Evolutionary conservation across 2,329 filamentous ascomycete species (phyloP).

Genomic region (Fusarium setosum): DNA sequence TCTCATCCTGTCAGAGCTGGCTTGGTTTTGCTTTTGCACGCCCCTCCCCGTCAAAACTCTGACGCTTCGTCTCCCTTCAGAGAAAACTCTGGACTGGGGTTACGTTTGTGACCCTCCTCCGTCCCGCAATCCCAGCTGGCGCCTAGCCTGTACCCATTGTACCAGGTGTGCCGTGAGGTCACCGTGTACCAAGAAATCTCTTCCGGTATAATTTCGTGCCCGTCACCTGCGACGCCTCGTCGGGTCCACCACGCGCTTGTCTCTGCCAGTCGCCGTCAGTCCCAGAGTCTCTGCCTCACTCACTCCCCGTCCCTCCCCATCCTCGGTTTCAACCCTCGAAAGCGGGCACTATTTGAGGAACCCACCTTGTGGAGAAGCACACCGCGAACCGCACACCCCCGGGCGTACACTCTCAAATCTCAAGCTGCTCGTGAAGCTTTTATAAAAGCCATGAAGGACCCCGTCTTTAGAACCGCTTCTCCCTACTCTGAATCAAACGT

Average conservation of each 20-base stretch:
- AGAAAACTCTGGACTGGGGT: constrained; percentile 34
- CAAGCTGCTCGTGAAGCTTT: constrained; percentile 46
- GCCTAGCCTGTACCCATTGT: constrained; percentile 30
- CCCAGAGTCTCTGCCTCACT: constrained; percentile 31
- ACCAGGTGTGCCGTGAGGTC: constrained; percentile 36
- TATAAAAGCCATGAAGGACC: constrained; percentile 56
- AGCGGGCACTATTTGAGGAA: constrained; percentile 43
- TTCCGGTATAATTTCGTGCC: constrained; percentile 52
- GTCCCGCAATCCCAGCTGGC: constrained; percentile 39
- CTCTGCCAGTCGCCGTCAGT: constrained; percentile 32
- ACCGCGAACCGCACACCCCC: constrained; percentile 39
- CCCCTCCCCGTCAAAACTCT: constrained; percentile 30
- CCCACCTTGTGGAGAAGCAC: constrained; percentile 40
- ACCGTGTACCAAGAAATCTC: constrained; percentile 42
- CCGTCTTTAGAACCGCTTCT: constrained; percentile 52
- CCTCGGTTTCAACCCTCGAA: constrained; percentile 43
- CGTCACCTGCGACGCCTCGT: constrained; percentile 44
- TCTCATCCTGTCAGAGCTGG: constrained; percentile 6
- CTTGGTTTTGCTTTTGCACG: constrained; percentile 6
- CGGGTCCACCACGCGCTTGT: constrained; percentile 45
- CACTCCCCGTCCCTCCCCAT: constrained; percentile 38
- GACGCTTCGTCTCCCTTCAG: constrained; percentile 26
- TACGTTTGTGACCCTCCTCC: constrained; percentile 39
- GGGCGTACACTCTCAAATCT: constrained; percentile 37
- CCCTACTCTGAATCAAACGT: constrained; percentile 52